These are phyloP conservation scores for Hyphopichia wangnamkhiaoensis DNA, from an alignment of 1,139 yeast genomes.

Conservation along the genomic window DNA sequence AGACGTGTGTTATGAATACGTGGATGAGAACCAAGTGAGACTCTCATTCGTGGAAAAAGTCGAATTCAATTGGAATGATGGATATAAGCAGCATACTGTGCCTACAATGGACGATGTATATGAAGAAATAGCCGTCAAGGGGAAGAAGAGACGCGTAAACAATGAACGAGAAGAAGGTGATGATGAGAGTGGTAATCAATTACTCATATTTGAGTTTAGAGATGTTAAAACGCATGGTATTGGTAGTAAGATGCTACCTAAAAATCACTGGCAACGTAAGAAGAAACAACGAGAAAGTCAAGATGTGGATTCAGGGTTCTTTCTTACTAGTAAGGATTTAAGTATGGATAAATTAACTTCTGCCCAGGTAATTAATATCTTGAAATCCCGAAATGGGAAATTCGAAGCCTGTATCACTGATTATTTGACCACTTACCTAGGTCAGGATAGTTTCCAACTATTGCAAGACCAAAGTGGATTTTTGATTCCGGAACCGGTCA, in stretches of 20 bases:
- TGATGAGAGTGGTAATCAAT: slow-evolving; percentile 36
- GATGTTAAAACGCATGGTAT: slow-evolving; percentile 59
- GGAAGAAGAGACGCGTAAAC: slow-evolving; percentile 5
- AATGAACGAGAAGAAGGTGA: slow-evolving; percentile 23
- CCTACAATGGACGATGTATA: slow-evolving; percentile 34
- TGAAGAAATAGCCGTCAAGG: slow-evolving; percentile 13
- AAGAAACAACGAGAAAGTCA: not conserved
- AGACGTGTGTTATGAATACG: slow-evolving; percentile 64
- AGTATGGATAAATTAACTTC: slow-evolving; percentile 26
- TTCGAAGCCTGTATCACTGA: slow-evolving; percentile 46
- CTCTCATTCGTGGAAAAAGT: slow-evolving; percentile 34
- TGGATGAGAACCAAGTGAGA: slow-evolving; percentile 66
- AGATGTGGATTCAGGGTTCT: slow-evolving; percentile 18
- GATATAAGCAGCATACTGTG: slow-evolving; percentile 40
- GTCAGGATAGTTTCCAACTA: not conserved
- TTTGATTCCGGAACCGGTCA: slow-evolving; percentile 49
- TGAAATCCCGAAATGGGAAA: slow-evolving; percentile 55
- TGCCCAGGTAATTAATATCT: slow-evolving; percentile 54
- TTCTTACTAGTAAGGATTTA: slow-evolving; percentile 25
- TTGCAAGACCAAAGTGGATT: slow-evolving; percentile 32
- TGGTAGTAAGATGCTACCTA: slow-evolving; percentile 26
- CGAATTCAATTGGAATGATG: slow-evolving; percentile 43
- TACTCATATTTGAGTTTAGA: slow-evolving; percentile 73
- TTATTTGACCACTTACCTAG: slow-evolving; percentile 36
- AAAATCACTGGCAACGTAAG: slow-evolving; percentile 1